Evolutionary conservation across 2,329 filamentous ascomycete genomes (phyloP).

Genomic region (Fusarium sacchari): DNA sequence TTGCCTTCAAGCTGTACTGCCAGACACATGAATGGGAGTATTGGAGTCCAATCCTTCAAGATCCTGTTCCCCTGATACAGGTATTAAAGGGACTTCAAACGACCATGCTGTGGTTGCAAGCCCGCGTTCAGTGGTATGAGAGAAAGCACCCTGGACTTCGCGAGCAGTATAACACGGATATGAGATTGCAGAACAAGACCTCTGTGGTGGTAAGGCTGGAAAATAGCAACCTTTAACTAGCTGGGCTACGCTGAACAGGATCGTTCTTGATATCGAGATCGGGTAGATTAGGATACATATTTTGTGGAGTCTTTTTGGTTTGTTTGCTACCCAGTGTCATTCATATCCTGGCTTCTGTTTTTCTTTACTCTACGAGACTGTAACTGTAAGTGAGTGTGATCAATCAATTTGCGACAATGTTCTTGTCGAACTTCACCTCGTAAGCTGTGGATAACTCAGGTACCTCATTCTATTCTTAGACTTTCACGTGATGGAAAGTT

Average conservation of each 20-base stretch:
- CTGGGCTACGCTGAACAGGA: not conserved
- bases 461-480: constrained; percentile 16
- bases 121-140: constrained; percentile 20
- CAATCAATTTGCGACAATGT: not conserved
- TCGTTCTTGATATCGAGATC: not conserved
- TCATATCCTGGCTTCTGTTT: not conserved
- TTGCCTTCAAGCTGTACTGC: not conserved
- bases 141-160: not conserved
- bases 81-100: not conserved
- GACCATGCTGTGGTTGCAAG: not conserved
- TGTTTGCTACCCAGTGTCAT: not conserved
- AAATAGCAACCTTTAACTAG: not conserved
- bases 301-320: not conserved
- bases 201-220: not conserved
- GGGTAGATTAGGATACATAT: not conserved
- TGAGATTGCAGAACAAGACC: not conserved
- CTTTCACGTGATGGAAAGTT: constrained; percentile 16
- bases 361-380: not conserved
- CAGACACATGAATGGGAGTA: not conserved
- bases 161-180: not conserved
- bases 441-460: not conserved
- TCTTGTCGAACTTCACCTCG: not conserved
- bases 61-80: not conserved
- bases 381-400: not conserved
- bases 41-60: not conserved